Evolutionary conservation across 75 land plant genomes (phyloP).

Genomic region (Picea glauca): DNA sequence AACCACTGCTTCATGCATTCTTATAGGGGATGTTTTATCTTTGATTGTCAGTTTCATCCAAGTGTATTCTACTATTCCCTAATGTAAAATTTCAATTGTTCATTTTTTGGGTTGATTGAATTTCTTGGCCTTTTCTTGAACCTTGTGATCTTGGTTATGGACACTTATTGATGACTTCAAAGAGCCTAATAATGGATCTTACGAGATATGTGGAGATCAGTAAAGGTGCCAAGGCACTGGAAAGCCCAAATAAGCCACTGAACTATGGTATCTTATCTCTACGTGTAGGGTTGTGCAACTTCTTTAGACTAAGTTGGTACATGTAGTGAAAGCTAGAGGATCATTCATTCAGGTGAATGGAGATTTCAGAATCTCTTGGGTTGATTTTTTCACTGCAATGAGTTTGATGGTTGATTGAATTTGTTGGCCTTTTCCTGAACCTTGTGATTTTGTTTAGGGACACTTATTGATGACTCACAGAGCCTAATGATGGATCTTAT

Average conservation of each 20-base stretch:
- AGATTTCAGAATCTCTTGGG: no score
- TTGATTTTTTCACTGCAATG: neutral
- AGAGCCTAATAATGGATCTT: neutral
- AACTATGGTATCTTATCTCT: neutral
- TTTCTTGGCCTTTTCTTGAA: neutral
- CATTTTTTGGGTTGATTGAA: neutral
- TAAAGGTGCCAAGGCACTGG: neutral
- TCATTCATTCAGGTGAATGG: no score
- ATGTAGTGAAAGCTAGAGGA: no score
- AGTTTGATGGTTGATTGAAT: neutral
- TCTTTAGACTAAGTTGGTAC: neutral
- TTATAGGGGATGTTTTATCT: no score
- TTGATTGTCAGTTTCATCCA: no score
- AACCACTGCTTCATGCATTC: neutral
- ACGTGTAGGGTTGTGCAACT: neutral
- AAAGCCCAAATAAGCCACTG: neutral
- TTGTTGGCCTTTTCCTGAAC: neutral
- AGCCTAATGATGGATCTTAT: neutral
- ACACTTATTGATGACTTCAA: neutral
- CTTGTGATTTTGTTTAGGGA: neutral
- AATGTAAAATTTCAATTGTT: no score
- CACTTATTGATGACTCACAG: neutral
- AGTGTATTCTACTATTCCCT: no score
- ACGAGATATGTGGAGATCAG: neutral
- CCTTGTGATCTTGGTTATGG: neutral